Evolutionary conservation across 2,329 filamentous ascomycete genomes (phyloP).

Genomic region (Phialophora chinensis): DNA sequence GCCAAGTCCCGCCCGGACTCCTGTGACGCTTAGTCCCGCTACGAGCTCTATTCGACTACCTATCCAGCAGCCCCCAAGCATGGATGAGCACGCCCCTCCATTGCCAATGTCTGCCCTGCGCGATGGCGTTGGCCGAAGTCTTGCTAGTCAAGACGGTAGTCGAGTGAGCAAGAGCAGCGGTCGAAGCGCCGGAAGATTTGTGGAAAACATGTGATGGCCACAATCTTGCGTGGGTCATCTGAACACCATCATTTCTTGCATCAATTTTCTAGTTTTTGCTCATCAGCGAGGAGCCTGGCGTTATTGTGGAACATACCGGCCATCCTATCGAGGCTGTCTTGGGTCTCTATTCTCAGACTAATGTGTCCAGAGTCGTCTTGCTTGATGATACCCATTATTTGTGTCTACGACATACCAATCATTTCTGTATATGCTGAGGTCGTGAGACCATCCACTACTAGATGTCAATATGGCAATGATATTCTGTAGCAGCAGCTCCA

Average conservation of each 20-base stretch:
- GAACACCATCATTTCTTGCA: neutral
- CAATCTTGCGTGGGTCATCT: neutral
- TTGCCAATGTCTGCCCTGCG: conserved; percentile 42
- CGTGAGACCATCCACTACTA: neutral
- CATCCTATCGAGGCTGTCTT: neutral
- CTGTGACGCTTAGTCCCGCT: conserved; percentile 45
- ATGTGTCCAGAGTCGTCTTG: conserved; percentile 2
- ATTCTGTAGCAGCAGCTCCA: neutral
- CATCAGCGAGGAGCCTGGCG: conserved; percentile 23
- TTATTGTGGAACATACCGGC: neutral
- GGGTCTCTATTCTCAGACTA: conserved; percentile 2
- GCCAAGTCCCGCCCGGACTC: conserved; percentile 52
- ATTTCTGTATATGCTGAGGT: neutral
- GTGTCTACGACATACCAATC: neutral
- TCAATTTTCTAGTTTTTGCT: conserved; percentile 11
- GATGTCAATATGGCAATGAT: neutral
- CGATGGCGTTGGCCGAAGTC: conserved; percentile 52
- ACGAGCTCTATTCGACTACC: conserved; percentile 41
- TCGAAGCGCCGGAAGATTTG: conserved; percentile 49
- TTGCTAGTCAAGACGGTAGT: conserved; percentile 52
- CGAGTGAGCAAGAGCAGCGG: conserved; percentile 41
- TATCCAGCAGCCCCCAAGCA: conserved; percentile 35
- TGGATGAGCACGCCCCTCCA: conserved; percentile 38
- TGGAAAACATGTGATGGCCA: conserved; percentile 42
- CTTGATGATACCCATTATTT: conserved; percentile 8